Base-by-base conservation (phyloP, 345 rosid species). In the Citrus glauca region DNA sequence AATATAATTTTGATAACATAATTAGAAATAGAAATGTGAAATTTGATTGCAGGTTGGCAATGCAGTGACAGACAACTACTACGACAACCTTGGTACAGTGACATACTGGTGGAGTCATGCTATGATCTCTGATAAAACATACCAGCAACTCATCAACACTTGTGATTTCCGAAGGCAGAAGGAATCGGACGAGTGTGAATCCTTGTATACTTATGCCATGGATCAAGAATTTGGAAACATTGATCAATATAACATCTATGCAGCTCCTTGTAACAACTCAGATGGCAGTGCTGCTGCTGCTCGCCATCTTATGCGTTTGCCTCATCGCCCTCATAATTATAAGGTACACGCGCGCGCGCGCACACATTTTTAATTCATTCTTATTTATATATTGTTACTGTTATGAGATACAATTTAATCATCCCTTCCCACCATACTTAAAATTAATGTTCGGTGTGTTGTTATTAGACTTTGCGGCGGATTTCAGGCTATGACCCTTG, bases 71-170 rank as follows among this genome's bases (percentile, higher is more conserved):
- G 98, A 97, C 80, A 91, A 89, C 79, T 93, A 94, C 82, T 93
- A 91, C 65, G 98, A 97, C 79, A 97, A 94, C 83, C 85, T 94
- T 6, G 99, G 99, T 73, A 97, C 99, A 9, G 99, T 97, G 81
- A 89, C 91, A 30, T 97, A 91, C 67, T 97, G 99, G 98, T 97
- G 99, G 99, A 97, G 98, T 82, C 99, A 97, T 70, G 99, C 99
- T 1, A 97, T 93, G 98, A 97, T 97, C 56, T 97, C 99, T 0
- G 99, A 97, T 42, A 81, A 75, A 77, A 97, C 98, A 2, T 97
- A 93, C 72, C 86, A 76, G 79, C 93, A 93, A 81, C 91, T 97
- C 72, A 84, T 94, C 53, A 90, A 88, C 88, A 87, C 94, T 2
- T 97, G 99, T 13, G 94, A 93, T 82, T 97, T 97, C 69, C 80